A percentile compares a stretch with the other conserved stretches of the same genome.
Evolutionary conservation across 2,329 filamentous ascomycete species (phyloP).

Genomic region (Hypoxylon sp.): DNA sequence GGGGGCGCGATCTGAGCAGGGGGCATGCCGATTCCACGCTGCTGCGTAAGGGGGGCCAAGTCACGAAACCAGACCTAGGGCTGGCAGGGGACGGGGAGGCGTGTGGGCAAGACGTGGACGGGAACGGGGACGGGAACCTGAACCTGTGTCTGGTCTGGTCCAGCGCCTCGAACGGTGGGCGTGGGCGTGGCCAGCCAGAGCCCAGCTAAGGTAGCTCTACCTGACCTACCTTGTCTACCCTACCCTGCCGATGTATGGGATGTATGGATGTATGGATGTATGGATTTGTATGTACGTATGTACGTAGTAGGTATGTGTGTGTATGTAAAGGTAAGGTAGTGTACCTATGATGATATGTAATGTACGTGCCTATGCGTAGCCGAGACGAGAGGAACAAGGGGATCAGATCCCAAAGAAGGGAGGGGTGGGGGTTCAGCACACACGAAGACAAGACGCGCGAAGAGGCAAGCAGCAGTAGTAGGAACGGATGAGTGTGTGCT

Average conservation of each 20-base stretch:
- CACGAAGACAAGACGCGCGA: slow-evolving; percentile 27
- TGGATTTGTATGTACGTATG: slow-evolving; percentile 26
- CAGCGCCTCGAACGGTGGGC: slow-evolving; percentile 46
- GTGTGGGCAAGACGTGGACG: slow-evolving; percentile 30
- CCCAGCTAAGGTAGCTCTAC: slow-evolving; percentile 29
- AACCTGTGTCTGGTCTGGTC: slow-evolving; percentile 36
- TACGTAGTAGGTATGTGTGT: slow-evolving; percentile 25
- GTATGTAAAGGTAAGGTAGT: slow-evolving; percentile 18
- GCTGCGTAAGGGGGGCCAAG: slow-evolving; percentile 52
- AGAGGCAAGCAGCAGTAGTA: slow-evolving; percentile 31
- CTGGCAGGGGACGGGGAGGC: slow-evolving; percentile 51
- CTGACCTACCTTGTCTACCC: slow-evolving; percentile 25
- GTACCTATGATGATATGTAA: slow-evolving; percentile 26
- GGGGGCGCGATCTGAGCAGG: slow-evolving; percentile 56
- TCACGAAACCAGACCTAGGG: slow-evolving; percentile 53
- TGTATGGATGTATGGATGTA: slow-evolving; percentile 28
- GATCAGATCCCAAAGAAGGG: slow-evolving; percentile 43
- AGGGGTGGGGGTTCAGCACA: slow-evolving; percentile 41
- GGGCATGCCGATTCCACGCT: slow-evolving; percentile 52
- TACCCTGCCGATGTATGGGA: slow-evolving; percentile 26
- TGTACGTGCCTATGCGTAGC: slow-evolving; percentile 45
- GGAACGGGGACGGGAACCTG: slow-evolving; percentile 44
- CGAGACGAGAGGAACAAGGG: slow-evolving; percentile 44
- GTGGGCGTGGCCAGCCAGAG: slow-evolving; percentile 29
- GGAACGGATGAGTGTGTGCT: slow-evolving; percentile 42